A percentile compares a stretch with the other conserved stretches of the same genome.
These are phyloP conservation scores for Ailanthus altissimus DNA, from an alignment of 345 rosid species.

Conservation along the genomic window DNA sequence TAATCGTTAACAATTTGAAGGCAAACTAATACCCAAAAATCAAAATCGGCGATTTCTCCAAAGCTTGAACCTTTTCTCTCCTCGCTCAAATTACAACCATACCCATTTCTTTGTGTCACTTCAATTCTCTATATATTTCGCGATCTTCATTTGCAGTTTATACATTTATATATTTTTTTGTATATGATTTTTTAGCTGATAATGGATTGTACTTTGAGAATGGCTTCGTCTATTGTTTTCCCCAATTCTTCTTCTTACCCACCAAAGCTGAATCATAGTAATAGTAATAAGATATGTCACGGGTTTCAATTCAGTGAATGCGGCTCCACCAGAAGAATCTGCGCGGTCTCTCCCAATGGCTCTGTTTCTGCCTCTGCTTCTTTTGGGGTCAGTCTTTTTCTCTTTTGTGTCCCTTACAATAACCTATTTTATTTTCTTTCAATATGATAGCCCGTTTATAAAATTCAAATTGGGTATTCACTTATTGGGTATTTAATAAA, in stretches of 20 bases:
- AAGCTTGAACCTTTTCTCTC: conserved; percentile 18
- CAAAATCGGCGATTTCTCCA: conserved; percentile 34
- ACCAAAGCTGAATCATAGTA: conserved; percentile 21
- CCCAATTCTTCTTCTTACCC: conserved; percentile 34
- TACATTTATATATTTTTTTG: no score
- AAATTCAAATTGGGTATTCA: not conserved
- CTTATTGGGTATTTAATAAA: not conserved
- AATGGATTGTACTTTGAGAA: conserved; percentile 41
- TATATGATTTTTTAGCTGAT: not conserved
- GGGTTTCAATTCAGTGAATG: conserved; percentile 27
- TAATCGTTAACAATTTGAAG: conserved; percentile 7
- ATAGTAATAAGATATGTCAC: conserved; percentile 3
- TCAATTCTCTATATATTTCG: not conserved
- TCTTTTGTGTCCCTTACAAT: not conserved
- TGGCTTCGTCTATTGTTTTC: conserved; percentile 30
- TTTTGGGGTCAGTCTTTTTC: conserved; percentile 52
- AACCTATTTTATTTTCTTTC: not conserved
- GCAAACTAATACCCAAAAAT: not conserved
- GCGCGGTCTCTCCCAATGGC: conserved; percentile 41
- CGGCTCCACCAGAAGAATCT: conserved; percentile 20
- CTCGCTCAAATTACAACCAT: not conserved
- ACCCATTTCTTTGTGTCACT: conserved; percentile 13
- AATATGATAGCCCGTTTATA: not conserved
- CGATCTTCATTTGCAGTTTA: not conserved
- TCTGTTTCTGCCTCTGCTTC: conserved; percentile 42